A percentile compares a stretch with the other conserved stretches of the same genome.
phyloP scores from a whole-genome alignment of 78 protist genomes.

The Capsaspora owczarzaki region DNA sequence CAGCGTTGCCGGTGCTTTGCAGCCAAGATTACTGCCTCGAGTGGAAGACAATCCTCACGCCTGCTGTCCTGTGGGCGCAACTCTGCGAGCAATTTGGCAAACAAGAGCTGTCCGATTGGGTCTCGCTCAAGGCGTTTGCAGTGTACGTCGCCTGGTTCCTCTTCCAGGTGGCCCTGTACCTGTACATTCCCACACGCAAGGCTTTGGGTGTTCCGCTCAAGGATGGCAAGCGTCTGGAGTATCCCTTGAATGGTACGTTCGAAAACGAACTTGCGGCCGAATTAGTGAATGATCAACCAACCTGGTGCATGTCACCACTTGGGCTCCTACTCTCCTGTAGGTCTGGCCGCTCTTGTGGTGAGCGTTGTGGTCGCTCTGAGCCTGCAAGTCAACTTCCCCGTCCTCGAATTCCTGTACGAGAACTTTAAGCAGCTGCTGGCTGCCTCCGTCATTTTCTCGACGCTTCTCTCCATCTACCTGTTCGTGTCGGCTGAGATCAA shows the following conservation, averaged over 20 bases:
- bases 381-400: background rate
- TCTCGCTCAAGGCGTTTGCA: too few relatives aligned
- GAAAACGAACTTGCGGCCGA: background rate
- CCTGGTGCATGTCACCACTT: background rate
- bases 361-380: background rate
- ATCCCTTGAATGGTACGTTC: conserved; percentile 18
- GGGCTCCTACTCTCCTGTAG: background rate
- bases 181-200: conserved; percentile 2
- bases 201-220: conserved; percentile 7
- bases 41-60: too few relatives aligned
- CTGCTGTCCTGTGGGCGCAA: too few relatives aligned
- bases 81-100: too few relatives aligned
- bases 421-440: conserved; percentile 14
- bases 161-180: conserved; percentile 13
- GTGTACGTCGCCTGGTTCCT: conserved; percentile 12
- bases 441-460: conserved; percentile 1
- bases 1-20: too few relatives aligned
- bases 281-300: background rate
- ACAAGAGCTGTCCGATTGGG: too few relatives aligned
- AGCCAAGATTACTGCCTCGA: too few relatives aligned
- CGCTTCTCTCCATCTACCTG: conserved; percentile 8
- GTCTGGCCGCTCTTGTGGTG: background rate
- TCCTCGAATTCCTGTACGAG: background rate
- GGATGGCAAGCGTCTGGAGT: conserved; percentile 4
- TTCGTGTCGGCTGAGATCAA: background rate